Evolutionary conservation across 768 basidiomycete species (phyloP), one percentile per base, ranked within the genome.

Genomic region (Cubamyces sp.): DNA sequence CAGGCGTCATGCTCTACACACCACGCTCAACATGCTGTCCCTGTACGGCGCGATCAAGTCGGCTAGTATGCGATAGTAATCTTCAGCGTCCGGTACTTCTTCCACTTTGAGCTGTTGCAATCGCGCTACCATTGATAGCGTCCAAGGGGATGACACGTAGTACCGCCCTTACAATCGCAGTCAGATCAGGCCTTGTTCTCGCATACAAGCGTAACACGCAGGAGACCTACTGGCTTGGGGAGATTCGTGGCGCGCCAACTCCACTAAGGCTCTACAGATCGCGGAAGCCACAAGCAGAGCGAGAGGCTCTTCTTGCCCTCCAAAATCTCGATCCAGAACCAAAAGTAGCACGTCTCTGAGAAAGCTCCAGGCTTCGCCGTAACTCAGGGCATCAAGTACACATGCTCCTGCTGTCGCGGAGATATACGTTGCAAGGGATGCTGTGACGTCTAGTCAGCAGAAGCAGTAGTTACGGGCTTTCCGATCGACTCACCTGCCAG

Each of bases 301-400:
- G 25, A 88, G 73, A 2, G 81, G 74, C 60, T 82, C 82, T 28
- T 84, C 79, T 39, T 82, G 80, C 26, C 72, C 77, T n/a, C 72
- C 37, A 57, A 80, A 79, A 43, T 81, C 73, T 25, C 73, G 76
- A n/a, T 78, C 74, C 34, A 84, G 67, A 39, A 85, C 81, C 40
- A 83, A 72, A 6, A 86, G 65, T 6, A 85, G 67, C 0, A 76
- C 72, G 54, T 85, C 82, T 28, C 82, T 72, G 54, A 91, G 69
- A 67, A 82, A 78, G 47, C 82, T 76, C 82, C 84, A 86, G 47
- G 80, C 78, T 68, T 88, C 87, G 11, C 78, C 74, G 58, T 74
- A 49, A 3, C 19, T n/a, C 34, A 66, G 53, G 8, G 21, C 74
- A 41, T 73, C 78, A 43, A 69, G 70, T 0, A 60, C 52, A 34